These are phyloP conservation scores for Pichia sp. DNA, from an alignment of 1,139 yeast genomes.

Conservation along the genomic window DNA sequence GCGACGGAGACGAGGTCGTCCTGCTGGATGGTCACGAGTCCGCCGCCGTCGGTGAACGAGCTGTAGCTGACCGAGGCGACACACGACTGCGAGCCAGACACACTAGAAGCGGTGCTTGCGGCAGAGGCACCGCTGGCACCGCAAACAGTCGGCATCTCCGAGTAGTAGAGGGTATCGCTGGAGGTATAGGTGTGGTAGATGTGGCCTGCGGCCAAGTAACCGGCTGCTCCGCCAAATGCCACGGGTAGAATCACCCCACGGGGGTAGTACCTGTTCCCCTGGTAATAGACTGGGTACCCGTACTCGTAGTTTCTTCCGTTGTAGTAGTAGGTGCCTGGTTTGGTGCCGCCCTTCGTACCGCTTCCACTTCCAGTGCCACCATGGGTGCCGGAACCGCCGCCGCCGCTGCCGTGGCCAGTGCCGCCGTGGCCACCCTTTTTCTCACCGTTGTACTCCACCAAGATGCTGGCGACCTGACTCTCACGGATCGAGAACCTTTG, in stretches of 20 bases:
- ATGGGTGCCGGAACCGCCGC: background rate
- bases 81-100: constrained; percentile 1
- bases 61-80: background rate
- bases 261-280: constrained; percentile 13
- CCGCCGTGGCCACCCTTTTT: background rate
- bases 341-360: background rate
- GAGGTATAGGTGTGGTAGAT: constrained; percentile 13
- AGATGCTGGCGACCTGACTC: background rate
- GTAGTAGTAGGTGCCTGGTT: constrained; percentile 8
- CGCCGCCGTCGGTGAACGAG: constrained; percentile 9
- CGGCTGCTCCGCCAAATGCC: constrained; percentile 12
- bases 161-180: constrained; percentile 6
- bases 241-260: constrained; percentile 13
- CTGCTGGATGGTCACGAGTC: constrained; percentile 5
- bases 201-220: constrained; percentile 5
- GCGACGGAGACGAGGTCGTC: constrained; percentile 4
- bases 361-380: constrained; percentile 3
- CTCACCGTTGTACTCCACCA: background rate
- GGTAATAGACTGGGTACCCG: constrained; percentile 14
- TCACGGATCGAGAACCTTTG: background rate
- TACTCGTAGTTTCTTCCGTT: constrained; percentile 12
- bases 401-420: constrained; percentile 2
- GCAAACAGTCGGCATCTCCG: constrained; percentile 13
- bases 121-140: background rate
- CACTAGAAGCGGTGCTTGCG: background rate